phyloP scores from a whole-genome alignment of 2,329 filamentous ascomycete species.

The Pestalotiopsis fici region DNA sequence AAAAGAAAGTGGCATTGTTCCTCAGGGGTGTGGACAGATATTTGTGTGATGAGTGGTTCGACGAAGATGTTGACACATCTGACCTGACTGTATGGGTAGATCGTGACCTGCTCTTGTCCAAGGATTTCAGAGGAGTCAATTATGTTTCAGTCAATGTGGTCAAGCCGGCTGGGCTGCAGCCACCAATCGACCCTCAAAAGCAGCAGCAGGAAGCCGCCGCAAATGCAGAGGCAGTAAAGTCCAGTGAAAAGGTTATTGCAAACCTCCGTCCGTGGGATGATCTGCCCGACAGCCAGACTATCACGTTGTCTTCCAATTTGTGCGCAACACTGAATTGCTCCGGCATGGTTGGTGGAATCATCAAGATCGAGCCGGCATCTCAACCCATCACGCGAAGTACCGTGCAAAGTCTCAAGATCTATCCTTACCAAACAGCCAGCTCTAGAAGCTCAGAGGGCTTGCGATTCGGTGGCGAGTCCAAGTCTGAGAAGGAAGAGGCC shows the following conservation, averaged over 20 bases:
- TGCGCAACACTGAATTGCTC: conserved; percentile 72
- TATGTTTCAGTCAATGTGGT: conserved; percentile 87
- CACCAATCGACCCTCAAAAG: conserved; percentile 68
- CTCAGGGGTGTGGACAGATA: conserved; percentile 76
- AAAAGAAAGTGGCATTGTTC: conserved; percentile 69
- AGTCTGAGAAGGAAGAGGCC: conserved; percentile 78
- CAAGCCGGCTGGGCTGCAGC: conserved; percentile 75
- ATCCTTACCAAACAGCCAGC: conserved; percentile 68
- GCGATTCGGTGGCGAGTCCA: conserved; percentile 86
- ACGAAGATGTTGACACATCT: conserved; percentile 58
- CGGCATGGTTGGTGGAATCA: conserved; percentile 79
- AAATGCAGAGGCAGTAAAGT: conserved; percentile 49
- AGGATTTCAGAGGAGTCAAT: conserved; percentile 72
- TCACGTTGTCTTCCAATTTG: conserved; percentile 75
- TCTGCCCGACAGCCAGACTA: conserved; percentile 78
- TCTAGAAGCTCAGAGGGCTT: conserved; percentile 65
- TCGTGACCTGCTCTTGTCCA: conserved; percentile 70
- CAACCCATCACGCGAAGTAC: conserved; percentile 67
- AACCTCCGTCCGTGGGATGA: conserved; percentile 80
- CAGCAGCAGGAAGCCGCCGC: conserved; percentile 69
- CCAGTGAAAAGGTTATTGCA: conserved; percentile 72
- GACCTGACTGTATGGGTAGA: conserved; percentile 83
- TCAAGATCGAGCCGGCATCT: conserved; percentile 84
- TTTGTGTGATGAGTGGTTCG: conserved; percentile 75
- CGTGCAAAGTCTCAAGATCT: conserved; percentile 71